Conservation (phyloP, 805 yeast genomes). For the Cyberlindnera mississippiensis region DNA sequence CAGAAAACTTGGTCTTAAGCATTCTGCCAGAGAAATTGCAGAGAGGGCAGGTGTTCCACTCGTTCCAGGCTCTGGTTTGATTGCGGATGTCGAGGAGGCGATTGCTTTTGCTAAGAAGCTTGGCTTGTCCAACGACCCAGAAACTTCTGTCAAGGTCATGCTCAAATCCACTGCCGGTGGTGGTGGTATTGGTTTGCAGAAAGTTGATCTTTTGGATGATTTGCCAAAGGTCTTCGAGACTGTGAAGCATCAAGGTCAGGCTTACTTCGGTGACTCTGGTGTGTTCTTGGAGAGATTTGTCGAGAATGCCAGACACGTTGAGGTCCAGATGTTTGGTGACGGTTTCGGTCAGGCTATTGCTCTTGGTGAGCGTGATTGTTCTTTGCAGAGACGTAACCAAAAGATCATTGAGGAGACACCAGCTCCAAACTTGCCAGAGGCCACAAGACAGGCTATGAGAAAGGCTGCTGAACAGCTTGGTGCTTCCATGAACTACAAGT, state of each 20-base stretch:
- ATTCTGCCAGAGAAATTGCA: constrained; percentile 95
- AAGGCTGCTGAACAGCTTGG: constrained; percentile 82
- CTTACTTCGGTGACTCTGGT: constrained; percentile 93
- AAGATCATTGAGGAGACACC: constrained; percentile 97
- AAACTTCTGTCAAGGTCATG: constrained; percentile 78
- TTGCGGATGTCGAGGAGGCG: constrained; percentile 71
- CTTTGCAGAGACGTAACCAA: constrained; percentile 95
- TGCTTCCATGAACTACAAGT: constrained; percentile 78
- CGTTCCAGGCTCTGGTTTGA: constrained; percentile 94
- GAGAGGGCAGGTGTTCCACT: constrained; percentile 88
- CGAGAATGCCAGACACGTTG: constrained; percentile 94
- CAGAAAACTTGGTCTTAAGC: constrained; percentile 87
- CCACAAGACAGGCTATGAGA: constrained; percentile 71
- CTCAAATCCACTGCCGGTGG: constrained; percentile 98
- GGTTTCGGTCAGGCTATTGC: constrained; percentile 93
- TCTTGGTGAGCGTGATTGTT: constrained; percentile 95
- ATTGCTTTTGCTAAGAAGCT: constrained; percentile 65
- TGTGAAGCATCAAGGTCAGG: constrained; percentile 89
- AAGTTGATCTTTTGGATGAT: constrained; percentile 79
- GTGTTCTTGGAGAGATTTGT: constrained; percentile 94
- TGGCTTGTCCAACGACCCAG: constrained; percentile 35
- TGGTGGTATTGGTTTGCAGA: constrained; percentile 97
- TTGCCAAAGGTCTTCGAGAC: constrained; percentile 82
- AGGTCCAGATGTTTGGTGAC: constrained; percentile 94
- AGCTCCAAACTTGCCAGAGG: constrained; percentile 86